Evolutionary conservation across 225 moss, liverwort and hornwort genomes (phyloP).

Genomic region (Bryoerythrophyllum caledonicum): DNA sequence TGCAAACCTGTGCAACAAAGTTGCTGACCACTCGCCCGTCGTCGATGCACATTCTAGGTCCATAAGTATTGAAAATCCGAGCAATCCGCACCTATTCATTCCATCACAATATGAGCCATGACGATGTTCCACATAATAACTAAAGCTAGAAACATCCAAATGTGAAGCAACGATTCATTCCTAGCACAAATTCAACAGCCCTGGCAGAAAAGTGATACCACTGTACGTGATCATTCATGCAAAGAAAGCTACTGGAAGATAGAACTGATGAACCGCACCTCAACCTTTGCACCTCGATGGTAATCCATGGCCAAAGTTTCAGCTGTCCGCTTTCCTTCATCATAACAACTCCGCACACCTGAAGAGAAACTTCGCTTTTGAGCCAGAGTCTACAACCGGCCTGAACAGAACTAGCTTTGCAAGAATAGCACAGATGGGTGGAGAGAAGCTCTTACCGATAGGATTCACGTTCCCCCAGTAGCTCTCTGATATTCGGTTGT

Average conservation of each 20-base stretch:
- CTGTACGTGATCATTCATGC: neutral
- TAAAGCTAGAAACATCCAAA: neutral
- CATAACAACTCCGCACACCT: conserved; percentile 45
- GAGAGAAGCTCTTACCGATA: conserved; percentile 24
- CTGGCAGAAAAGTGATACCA: neutral
- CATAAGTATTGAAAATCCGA: conserved; percentile 39
- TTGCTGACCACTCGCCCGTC: conserved; percentile 42
- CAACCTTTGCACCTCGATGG: conserved; percentile 32
- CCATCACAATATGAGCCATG: neutral
- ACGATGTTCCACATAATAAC: neutral
- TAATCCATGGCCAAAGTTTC: conserved; percentile 45
- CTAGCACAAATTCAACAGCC: neutral
- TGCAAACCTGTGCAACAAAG: conserved; percentile 40
- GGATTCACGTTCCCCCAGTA: conserved; percentile 49
- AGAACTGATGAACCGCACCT: conserved; percentile 16
- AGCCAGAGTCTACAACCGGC: neutral
- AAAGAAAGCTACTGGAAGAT: neutral
- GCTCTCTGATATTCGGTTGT: conserved; percentile 17
- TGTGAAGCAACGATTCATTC: neutral
- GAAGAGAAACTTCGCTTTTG: neutral
- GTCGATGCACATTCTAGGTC: conserved; percentile 43
- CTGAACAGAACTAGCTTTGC: neutral
- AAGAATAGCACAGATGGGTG: neutral
- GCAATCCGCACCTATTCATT: conserved; percentile 35
- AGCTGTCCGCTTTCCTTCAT: conserved; percentile 42